phyloP scores from a whole-genome alignment of 2,329 filamentous ascomycete genomes.

The Colletotrichum cordylinicola region DNA sequence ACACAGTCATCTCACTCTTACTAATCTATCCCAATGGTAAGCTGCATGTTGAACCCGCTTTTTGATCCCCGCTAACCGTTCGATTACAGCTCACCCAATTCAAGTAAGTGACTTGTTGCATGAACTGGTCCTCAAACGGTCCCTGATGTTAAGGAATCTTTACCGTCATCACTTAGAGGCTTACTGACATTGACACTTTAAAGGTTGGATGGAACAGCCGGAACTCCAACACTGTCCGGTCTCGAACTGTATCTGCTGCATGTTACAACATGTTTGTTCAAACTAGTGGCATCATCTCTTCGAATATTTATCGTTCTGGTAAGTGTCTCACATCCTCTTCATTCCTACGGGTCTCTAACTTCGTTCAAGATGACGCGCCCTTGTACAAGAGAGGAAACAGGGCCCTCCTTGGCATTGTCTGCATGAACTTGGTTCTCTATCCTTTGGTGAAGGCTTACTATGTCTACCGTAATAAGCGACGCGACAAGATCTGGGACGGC shows the following conservation, averaged over 20 bases:
- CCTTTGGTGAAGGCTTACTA: constrained; percentile 36
- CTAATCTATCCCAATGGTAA: constrained; percentile 38
- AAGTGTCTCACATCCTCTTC: constrained; percentile 20
- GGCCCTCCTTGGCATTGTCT: constrained; percentile 54
- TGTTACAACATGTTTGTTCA: constrained; percentile 66
- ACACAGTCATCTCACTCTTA: constrained; percentile 37
- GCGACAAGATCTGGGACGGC: constrained; percentile 31
- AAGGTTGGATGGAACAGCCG: constrained; percentile 50
- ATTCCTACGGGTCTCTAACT: constrained; percentile 35
- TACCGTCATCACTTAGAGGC: too few relatives aligned
- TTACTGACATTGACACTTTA: not conserved
- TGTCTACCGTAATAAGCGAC: constrained; percentile 35
- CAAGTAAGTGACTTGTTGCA: constrained; percentile 26
- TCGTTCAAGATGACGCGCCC: constrained; percentile 40
- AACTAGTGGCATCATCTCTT: constrained; percentile 43
- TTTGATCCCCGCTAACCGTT: constrained; percentile 25
- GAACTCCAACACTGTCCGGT: constrained; percentile 67
- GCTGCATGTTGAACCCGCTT: not conserved
- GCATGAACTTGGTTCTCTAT: constrained; percentile 36
- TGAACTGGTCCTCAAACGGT: rapidly evolving
- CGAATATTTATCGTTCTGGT: constrained; percentile 45
- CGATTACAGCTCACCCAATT: constrained; percentile 45
- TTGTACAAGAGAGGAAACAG: constrained; percentile 61
- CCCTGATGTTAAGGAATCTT: rapidly evolving
- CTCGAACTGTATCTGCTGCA: constrained; percentile 66